phyloP scores from a whole-genome alignment of 495 filamentous ascomycete species.

The Trichoderma erinaceum region DNA sequence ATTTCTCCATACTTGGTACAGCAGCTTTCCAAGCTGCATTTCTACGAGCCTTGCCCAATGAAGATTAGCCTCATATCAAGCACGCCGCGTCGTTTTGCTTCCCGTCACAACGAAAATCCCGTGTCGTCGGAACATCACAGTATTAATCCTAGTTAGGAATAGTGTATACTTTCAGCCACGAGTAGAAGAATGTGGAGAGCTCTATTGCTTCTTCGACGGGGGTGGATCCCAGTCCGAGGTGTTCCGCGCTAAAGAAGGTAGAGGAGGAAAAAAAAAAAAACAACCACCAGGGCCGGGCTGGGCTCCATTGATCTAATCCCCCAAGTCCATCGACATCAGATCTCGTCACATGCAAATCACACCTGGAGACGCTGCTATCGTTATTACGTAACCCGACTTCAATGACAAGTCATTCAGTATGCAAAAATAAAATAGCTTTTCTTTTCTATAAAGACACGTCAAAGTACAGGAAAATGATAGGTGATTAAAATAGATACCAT shows the following conservation, averaged over 20 bases:
- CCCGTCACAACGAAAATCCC: conserved; percentile 11
- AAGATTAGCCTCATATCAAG: background rate
- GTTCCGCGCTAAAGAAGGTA: background rate
- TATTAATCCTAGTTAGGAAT: background rate
- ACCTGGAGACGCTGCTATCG: background rate
- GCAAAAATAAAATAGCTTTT: background rate
- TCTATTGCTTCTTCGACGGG: background rate
- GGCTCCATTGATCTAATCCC: conserved; percentile 5
- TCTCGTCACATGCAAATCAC: conserved; percentile 3
- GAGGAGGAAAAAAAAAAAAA: background rate
- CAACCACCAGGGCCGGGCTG: background rate
- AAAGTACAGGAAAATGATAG: background rate
- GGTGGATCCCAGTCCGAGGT: background rate
- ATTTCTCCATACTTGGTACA: background rate
- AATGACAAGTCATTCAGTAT: background rate
- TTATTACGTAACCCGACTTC: background rate
- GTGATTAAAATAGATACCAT: background rate
- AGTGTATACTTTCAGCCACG: background rate
- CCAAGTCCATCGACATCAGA: background rate
- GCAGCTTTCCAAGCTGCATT: background rate
- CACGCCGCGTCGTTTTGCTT: conserved; percentile 1
- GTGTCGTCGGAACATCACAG: background rate
- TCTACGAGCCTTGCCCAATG: background rate
- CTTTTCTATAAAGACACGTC: background rate
- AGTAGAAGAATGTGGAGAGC: background rate